These are phyloP conservation scores for Colletotrichum caudatum DNA, from an alignment of 2,329 filamentous ascomycete genomes.

Conservation along the genomic window DNA sequence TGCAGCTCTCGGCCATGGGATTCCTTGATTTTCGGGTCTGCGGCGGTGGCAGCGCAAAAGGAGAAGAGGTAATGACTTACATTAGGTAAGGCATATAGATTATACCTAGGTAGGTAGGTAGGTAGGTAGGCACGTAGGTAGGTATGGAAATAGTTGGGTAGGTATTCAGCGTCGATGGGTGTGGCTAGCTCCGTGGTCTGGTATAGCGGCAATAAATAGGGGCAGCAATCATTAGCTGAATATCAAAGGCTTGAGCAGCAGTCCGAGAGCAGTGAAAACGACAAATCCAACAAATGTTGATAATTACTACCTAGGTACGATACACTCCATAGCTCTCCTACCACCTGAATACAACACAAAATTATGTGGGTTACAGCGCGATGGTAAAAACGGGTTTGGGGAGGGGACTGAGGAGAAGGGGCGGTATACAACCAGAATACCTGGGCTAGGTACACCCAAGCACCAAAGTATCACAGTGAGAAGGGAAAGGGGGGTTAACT, in stretches of 20 bases:
- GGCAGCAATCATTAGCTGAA: not conserved
- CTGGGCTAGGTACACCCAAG: no score
- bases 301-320: no score
- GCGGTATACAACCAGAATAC: not conserved
- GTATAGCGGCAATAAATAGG: not conserved
- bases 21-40: slow-evolving; percentile 13
- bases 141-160: not conserved
- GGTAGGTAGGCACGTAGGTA: no score
- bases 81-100: not conserved
- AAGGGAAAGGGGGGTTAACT: not conserved
- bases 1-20: slow-evolving; percentile 1
- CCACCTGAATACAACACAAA: not conserved
- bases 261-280: not conserved
- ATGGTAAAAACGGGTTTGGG: not conserved
- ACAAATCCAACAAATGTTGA: not conserved
- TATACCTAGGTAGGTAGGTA: no score
- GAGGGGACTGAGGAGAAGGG: not conserved
- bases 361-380: not conserved
- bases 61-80: not conserved
- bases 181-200: not conserved
- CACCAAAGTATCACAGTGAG: not conserved
- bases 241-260: not conserved
- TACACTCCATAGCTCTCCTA: no score
- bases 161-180: no score
- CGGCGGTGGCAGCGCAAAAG: slow-evolving; percentile 14